Evolutionary conservation across 306 rosid species (phyloP).

Genomic region (Citrullus colocynthis): DNA sequence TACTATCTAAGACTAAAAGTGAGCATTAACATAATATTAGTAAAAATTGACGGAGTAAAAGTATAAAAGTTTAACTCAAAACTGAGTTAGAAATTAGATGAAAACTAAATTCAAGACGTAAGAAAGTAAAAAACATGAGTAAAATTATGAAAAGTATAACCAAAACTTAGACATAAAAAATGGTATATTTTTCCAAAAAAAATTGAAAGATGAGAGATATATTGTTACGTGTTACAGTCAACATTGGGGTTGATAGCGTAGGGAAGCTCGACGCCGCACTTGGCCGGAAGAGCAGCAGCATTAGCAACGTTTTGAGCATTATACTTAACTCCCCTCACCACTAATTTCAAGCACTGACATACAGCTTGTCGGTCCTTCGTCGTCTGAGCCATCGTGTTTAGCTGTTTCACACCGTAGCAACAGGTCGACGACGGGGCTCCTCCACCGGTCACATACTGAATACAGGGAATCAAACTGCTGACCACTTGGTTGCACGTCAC

Average conservation of each 20-base stretch:
- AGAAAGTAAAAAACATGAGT: no score
- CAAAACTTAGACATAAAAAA: no score
- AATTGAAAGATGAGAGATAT: no score
- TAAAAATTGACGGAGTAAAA: no score
- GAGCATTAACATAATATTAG: no score
- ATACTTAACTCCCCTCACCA: background rate
- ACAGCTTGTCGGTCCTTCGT: slow-evolving; percentile 14
- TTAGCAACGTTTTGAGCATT: background rate
- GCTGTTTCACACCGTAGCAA: slow-evolving; percentile 11
- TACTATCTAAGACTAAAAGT: no score
- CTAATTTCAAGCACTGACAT: slow-evolving; percentile 38
- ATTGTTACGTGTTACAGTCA: slow-evolving; percentile 20
- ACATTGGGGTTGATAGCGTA: slow-evolving; percentile 53
- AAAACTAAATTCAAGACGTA: no score
- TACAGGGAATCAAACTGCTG: slow-evolving; percentile 9
- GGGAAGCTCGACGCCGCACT: slow-evolving; percentile 39
- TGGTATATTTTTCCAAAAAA: no score
- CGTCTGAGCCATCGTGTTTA: slow-evolving; percentile 8
- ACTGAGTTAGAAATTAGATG: no score
- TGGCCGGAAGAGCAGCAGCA: slow-evolving; percentile 21
- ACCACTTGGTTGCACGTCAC: background rate
- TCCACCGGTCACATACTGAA: background rate
- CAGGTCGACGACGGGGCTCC: background rate
- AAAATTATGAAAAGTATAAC: no score
- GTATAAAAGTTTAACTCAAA: no score